Base-by-base conservation (phyloP, 495 filamentous ascomycete species). In the Cryomyces antarcticus region DNA sequence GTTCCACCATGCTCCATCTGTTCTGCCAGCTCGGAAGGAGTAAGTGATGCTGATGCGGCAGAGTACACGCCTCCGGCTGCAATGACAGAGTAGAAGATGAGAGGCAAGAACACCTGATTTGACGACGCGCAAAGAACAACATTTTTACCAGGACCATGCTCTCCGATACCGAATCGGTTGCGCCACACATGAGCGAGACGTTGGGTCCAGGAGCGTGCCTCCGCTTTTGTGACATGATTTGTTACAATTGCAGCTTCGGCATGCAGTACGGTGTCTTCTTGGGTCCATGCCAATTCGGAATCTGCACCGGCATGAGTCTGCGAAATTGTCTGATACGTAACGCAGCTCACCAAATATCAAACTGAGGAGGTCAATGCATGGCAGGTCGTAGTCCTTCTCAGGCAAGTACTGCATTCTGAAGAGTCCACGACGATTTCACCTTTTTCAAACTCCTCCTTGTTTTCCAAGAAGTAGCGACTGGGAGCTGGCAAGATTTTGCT, bases 1-100 rank as follows among this genome's bases (percentile, higher is more conserved):
- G n/a, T n/a, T n/a, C n/a, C n/a, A n/a, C n/a, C 60, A 30, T 64
- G 59, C 28, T 42, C 50, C 24, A 67, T 42, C 50, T 70, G 65
- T 37, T 52, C 49, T 5, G 56, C 53, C n/a, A 68, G 48, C 46
- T 71, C 67, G 11, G 54, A 47, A 4, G 61, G 45, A 1, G 63
- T 70, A 29, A 58, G 61, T 4, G 57, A 52, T 0, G 65, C 55
- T 38, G 52, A 62, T 4, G 63, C 64, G 17, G 66, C 58, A 7
- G 63, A 63, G 50, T 62, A 71, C 31, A 72, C 61, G 13, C 65
- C 70, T 13, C 64, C 67, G 10, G 69, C 69, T 11, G 58, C 67
- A 31, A 72, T 55, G 28, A 65, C 56, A 5, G 61, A 60, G 43
- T 63, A 69, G 49, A 73, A 69, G 27, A 68, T 30, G 28, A 59